Conservation (phyloP, 306 rosid genomes). For the Cicer pinnatifidum region DNA sequence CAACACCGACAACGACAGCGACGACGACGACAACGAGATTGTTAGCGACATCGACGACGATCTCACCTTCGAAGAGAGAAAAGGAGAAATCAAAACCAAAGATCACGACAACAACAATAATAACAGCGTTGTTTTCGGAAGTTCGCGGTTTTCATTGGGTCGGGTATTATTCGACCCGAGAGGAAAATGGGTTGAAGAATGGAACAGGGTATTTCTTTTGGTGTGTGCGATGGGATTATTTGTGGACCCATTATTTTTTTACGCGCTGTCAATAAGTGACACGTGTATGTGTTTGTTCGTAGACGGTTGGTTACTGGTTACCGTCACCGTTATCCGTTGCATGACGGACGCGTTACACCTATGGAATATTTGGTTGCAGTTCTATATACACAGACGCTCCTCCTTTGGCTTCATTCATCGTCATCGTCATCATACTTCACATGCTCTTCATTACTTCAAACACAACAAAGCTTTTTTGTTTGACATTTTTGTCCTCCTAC, state of each 20-base stretch:
- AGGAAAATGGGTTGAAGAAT: conserved; percentile 75
- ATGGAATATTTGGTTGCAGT: conserved; percentile 90
- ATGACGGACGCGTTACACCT: conserved; percentile 89
- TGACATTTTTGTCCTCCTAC: conserved; percentile 85
- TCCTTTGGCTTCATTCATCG: conserved; percentile 4
- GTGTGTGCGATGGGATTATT: conserved; percentile 74
- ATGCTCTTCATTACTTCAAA: conserved; percentile 58
- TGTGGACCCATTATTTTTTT: conserved; percentile 90
- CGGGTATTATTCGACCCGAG: conserved; percentile 55
- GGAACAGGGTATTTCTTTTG: conserved; percentile 80
- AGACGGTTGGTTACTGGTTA: conserved; percentile 88
- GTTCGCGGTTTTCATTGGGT: conserved; percentile 30
- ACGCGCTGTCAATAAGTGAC: conserved; percentile 76
- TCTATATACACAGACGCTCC: conserved; percentile 61
- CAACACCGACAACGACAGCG: conserved; percentile 25
- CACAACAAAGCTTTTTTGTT: conserved; percentile 67
- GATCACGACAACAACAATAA: background rate
- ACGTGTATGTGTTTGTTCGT: conserved; percentile 80
- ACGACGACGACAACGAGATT: background rate
- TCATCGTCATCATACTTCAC: background rate
- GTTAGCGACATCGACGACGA: conserved; percentile 5
- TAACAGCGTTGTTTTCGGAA: background rate
- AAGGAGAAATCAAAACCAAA: background rate
- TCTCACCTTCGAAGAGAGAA: background rate
- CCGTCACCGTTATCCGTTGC: conserved; percentile 93